Percentiles rank a stretch among this genome's conserved stretches.
phyloP scores from a whole-genome alignment of 768 basidiomycete genomes.

The Tephrocybe rancida region DNA sequence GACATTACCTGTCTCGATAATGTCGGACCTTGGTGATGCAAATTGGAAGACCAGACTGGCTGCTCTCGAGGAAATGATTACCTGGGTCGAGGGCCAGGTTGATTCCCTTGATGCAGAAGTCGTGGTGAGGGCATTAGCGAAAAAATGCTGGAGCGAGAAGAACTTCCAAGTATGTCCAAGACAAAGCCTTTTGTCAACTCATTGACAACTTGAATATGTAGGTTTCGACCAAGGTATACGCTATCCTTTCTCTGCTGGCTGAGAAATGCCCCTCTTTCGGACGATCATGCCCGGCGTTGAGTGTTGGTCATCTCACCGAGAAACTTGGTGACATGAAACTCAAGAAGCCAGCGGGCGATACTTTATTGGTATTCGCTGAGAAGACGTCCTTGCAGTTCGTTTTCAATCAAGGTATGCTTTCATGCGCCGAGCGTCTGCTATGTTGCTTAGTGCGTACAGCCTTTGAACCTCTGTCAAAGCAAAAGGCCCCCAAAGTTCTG shows the following conservation, averaged over 20 bases:
- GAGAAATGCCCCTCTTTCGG: slow-evolving; percentile 83
- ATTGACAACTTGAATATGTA: slow-evolving; percentile 29
- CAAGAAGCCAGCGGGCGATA: slow-evolving; percentile 94
- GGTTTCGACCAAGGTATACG: slow-evolving; percentile 92
- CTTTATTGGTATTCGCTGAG: slow-evolving; percentile 82
- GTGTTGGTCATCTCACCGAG: slow-evolving; percentile 81
- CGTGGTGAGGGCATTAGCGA: slow-evolving; percentile 81
- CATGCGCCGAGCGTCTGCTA: not conserved
- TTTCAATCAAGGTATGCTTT: slow-evolving; percentile 73
- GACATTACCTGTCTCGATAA: slow-evolving; percentile 68
- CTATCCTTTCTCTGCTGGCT: slow-evolving; percentile 71
- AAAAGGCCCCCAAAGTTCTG: slow-evolving; percentile 96
- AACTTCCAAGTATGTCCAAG: slow-evolving; percentile 82
- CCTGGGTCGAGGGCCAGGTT: slow-evolving; percentile 76
- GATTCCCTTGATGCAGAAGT: slow-evolving; percentile 83
- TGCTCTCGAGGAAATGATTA: slow-evolving; percentile 81
- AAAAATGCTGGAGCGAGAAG: slow-evolving; percentile 98
- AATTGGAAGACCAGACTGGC: slow-evolving; percentile 94
- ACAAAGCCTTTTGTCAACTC: not conserved
- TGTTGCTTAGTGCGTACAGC: slow-evolving; percentile 44
- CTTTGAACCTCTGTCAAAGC: slow-evolving; percentile 91
- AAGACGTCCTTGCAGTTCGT: slow-evolving; percentile 95
- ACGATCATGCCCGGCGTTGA: slow-evolving; percentile 80
- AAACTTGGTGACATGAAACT: slow-evolving; percentile 96
- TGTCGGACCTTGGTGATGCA: slow-evolving; percentile 76